Evolutionary conservation across 306 rosid genomes (phyloP).

Genomic region (Abrus precatorius): DNA sequence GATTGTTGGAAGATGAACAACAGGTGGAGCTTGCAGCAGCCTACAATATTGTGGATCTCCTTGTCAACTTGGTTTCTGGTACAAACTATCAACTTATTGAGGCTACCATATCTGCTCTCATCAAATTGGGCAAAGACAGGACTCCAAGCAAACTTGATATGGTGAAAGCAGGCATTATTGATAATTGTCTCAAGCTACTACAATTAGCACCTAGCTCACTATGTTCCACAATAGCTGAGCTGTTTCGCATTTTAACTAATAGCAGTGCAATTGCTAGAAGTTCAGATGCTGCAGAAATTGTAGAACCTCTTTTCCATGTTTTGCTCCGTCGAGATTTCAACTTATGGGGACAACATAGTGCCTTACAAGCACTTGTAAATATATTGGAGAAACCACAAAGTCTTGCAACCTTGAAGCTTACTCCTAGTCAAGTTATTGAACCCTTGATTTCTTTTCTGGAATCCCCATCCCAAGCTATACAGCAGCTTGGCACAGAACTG

Average conservation of each 20-base stretch:
- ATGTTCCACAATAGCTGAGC: conserved; percentile 93
- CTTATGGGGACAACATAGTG: conserved; percentile 99
- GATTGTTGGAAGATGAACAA: conserved; percentile 88
- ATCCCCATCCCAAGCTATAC: conserved; percentile 94
- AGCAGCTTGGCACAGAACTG: conserved; percentile 98
- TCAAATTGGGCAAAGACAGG: conserved; percentile 91
- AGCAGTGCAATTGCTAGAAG: conserved; percentile 93
- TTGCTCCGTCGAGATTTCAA: conserved; percentile 83
- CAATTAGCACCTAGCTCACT: conserved; percentile 84
- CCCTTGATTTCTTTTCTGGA: conserved; percentile 92
- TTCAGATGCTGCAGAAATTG: conserved; percentile 85
- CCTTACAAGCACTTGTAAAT: conserved; percentile 98
- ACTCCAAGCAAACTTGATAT: conserved; percentile 82
- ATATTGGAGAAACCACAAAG: conserved; percentile 98
- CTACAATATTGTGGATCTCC: conserved; percentile 78
- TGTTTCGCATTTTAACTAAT: conserved; percentile 93
- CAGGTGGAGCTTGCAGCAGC: conserved; percentile 85
- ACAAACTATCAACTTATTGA: conserved; percentile 79
- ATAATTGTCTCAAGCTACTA: conserved; percentile 81
- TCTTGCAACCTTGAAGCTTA: conserved; percentile 86
- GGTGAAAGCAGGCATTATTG: conserved; percentile 86
- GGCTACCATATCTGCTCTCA: conserved; percentile 80
- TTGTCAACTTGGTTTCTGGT: conserved; percentile 87
- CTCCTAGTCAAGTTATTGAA: conserved; percentile 95
- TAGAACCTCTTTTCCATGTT: conserved; percentile 95